phyloP scores from a whole-genome alignment of 75 land plant species.

The Cunninghamia lanceolata region DNA sequence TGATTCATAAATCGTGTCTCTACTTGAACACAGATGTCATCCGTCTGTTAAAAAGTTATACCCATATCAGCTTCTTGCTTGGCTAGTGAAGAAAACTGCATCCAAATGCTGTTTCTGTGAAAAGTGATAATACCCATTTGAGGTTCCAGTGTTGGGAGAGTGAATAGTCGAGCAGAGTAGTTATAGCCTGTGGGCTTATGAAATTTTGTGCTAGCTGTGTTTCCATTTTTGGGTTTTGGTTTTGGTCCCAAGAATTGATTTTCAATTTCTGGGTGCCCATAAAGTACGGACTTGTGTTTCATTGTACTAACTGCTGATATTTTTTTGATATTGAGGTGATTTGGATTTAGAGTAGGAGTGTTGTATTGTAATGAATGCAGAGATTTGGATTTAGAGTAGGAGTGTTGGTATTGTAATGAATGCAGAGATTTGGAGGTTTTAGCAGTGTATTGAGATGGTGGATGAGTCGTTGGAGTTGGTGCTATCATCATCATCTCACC shows the following conservation, averaged over 20 bases:
- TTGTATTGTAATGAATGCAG: background rate
- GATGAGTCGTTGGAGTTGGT: constrained; percentile 6
- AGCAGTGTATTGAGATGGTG: constrained; percentile 6
- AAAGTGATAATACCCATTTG: background rate
- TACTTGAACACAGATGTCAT: background rate
- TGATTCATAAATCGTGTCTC: background rate
- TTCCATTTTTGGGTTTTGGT: background rate
- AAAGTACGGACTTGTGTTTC: background rate
- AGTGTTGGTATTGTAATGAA: background rate
- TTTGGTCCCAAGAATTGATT: background rate
- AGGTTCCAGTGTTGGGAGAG: background rate
- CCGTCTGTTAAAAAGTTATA: background rate
- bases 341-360: background rate
- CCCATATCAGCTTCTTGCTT: background rate
- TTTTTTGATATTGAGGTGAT: background rate
- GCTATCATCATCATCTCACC: constrained; percentile 5
- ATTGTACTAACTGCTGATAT: background rate
- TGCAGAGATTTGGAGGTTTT: constrained; percentile 1
- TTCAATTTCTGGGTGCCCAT: background rate
- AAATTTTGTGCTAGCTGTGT: background rate
- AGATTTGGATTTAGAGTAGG: constrained; percentile 1
- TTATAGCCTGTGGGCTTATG: background rate
- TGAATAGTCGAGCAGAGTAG: no score
- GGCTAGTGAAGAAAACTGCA: background rate
- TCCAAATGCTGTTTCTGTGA: background rate